These are phyloP conservation scores for Daldinia decipiens DNA, from an alignment of 495 filamentous ascomycete species.

Conservation along the genomic window DNA sequence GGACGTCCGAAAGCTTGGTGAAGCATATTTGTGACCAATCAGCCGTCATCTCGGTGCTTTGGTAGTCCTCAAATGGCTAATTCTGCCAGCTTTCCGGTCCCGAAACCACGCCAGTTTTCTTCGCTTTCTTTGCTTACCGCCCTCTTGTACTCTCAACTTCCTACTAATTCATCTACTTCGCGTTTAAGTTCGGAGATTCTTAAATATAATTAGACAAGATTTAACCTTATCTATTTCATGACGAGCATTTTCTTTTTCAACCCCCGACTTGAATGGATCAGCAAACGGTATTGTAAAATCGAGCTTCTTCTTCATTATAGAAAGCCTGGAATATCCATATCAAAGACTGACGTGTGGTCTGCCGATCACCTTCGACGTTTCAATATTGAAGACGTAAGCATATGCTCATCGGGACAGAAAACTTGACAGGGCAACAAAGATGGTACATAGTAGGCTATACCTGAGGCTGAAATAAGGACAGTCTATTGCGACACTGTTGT, in stretches of 20 bases:
- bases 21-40: slow-evolving; percentile 24
- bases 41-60: slow-evolving; percentile 17
- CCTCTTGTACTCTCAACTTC: slow-evolving; percentile 1
- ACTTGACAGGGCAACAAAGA: slow-evolving; percentile 10
- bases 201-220: slow-evolving; percentile 25
- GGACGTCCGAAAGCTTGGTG: slow-evolving; percentile 39
- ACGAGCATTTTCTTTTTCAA: neutral
- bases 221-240: slow-evolving; percentile 17
- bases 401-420: slow-evolving; percentile 9
- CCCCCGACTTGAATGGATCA: neutral
- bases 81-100: slow-evolving; percentile 19
- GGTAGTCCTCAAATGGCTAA: slow-evolving; percentile 21
- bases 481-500: slow-evolving; percentile 45
- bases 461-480: slow-evolving; percentile 19
- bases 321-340: slow-evolving; percentile 7
- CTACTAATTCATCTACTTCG: neutral
- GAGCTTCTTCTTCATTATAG: slow-evolving; percentile 19
- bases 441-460: slow-evolving; percentile 2
- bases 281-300: neutral
- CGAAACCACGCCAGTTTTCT: slow-evolving; percentile 9
- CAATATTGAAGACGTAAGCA: slow-evolving; percentile 11
- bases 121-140: slow-evolving; percentile 2
- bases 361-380: neutral
- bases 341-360: neutral
- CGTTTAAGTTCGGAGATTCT: slow-evolving; percentile 3